Evolutionary conservation across 139 green algal species (phyloP).

Genomic region (Zygnema cylindricum): DNA sequence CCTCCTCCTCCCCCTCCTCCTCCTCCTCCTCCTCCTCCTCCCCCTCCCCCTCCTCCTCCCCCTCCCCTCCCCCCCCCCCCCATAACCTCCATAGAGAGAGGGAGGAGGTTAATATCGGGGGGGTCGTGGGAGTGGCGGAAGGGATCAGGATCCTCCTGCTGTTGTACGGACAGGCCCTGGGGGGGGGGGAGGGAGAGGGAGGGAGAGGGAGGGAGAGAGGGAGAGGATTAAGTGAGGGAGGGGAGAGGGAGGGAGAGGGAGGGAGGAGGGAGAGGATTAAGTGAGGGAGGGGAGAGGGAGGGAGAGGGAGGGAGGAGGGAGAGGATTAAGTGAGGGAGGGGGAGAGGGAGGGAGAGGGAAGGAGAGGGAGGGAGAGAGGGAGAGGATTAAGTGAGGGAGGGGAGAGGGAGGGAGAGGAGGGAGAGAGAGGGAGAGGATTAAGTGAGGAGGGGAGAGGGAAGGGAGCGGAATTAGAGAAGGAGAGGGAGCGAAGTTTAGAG

Average conservation of each 20-base stretch:
- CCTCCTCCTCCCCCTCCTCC: neutral
- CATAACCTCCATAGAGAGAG: constrained; percentile 31
- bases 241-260: constrained; percentile 23
- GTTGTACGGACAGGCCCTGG: neutral
- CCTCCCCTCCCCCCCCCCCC: neutral
- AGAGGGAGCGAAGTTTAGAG: too few relatives aligned
- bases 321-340: too few relatives aligned
- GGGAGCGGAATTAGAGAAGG: too few relatives aligned
- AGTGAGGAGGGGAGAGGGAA: too few relatives aligned
- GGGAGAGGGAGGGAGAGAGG: neutral
- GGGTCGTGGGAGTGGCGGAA: constrained; percentile 16
- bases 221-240: constrained; percentile 30
- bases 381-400: too few relatives aligned
- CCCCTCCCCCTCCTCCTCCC: neutral
- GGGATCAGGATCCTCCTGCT: constrained; percentile 9
- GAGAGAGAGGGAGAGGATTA: too few relatives aligned
- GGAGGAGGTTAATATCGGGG: constrained; percentile 36
- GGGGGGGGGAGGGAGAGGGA: neutral
- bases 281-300: too few relatives aligned
- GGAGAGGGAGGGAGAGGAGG: too few relatives aligned
- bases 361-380: too few relatives aligned
- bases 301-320: too few relatives aligned
- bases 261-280: constrained; percentile 15
- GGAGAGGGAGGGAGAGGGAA: too few relatives aligned
- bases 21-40: neutral